These are phyloP conservation scores for Rhodotorula paludigena DNA, from an alignment of 768 basidiomycete genomes.

Conservation along the genomic window DNA sequence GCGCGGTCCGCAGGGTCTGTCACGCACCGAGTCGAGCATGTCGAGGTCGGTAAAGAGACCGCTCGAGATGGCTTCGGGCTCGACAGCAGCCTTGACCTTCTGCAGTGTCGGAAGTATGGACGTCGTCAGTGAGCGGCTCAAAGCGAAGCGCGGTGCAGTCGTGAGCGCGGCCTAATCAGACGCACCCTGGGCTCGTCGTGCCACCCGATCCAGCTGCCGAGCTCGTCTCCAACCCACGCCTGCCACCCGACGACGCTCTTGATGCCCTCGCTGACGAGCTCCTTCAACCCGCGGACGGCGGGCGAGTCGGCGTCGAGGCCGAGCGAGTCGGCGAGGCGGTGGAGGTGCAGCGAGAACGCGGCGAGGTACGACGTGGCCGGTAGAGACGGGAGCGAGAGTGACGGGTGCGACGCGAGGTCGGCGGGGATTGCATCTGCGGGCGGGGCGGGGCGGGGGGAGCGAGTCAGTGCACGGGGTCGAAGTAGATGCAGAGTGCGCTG, in stretches of 20 bases:
- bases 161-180: not conserved
- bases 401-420: not conserved
- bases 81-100: not conserved
- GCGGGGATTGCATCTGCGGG: slow-evolving; percentile 9
- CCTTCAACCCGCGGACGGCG: slow-evolving; percentile 15
- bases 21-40: slow-evolving; percentile 3
- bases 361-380: slow-evolving; percentile 25
- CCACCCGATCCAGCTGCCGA: slow-evolving; percentile 31
- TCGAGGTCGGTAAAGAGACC: slow-evolving; percentile 23
- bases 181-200: not conserved
- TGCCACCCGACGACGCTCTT: slow-evolving; percentile 34
- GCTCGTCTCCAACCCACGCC: slow-evolving; percentile 32
- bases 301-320: not conserved
- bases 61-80: not conserved
- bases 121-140: no score
- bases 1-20: no score
- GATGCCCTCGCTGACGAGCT: slow-evolving; percentile 21
- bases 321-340: slow-evolving; percentile 28
- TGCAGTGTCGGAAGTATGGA: no score
- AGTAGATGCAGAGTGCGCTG: not conserved
- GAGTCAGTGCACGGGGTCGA: not conserved
- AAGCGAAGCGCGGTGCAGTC: no score
- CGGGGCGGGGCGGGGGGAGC: not conserved
- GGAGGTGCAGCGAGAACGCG: slow-evolving; percentile 32
- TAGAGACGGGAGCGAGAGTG: slow-evolving; percentile 18